phyloP scores from a whole-genome alignment of 768 basidiomycete genomes.

The Amanita rubescens region DNA sequence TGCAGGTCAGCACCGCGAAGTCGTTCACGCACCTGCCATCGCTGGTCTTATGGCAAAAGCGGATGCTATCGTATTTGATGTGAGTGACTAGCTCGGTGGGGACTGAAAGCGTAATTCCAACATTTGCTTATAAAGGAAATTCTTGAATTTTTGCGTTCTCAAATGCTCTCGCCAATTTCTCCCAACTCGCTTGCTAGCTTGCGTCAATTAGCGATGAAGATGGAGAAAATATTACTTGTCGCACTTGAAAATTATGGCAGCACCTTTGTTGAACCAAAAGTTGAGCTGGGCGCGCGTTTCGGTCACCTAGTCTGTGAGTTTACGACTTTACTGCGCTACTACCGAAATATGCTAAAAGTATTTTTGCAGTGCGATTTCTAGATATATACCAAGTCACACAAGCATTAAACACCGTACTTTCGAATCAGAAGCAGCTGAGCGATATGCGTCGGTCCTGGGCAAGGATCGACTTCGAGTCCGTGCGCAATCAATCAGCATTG shows the following conservation, averaged over 20 bases:
- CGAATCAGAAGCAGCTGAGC: constrained; percentile 74
- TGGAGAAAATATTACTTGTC: constrained; percentile 82
- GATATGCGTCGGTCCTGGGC: constrained; percentile 88
- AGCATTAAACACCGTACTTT: constrained; percentile 80
- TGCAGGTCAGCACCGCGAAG: constrained; percentile 70
- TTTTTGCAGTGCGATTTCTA: constrained; percentile 68
- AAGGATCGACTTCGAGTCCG: constrained; percentile 85
- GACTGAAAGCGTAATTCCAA: background rate
- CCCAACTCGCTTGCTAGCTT: constrained; percentile 60
- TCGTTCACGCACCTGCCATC: constrained; percentile 84
- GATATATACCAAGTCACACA: constrained; percentile 92
- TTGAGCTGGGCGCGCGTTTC: constrained; percentile 85
- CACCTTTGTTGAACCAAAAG: constrained; percentile 87
- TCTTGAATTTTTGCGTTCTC: constrained; percentile 74
- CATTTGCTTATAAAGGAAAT: constrained; percentile 54
- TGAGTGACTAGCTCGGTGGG: constrained; percentile 32
- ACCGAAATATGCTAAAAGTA: constrained; percentile 8
- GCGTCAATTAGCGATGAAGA: constrained; percentile 79
- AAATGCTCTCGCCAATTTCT: constrained; percentile 75
- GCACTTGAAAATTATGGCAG: constrained; percentile 80
- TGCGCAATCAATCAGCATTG: constrained; percentile 86
- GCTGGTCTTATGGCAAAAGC: constrained; percentile 86
- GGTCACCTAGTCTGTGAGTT: constrained; percentile 83
- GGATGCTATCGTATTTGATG: constrained; percentile 87
- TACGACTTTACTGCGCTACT: background rate